phyloP scores from a whole-genome alignment of 139 green algal species.

The Haematococcus sp. region DNA sequence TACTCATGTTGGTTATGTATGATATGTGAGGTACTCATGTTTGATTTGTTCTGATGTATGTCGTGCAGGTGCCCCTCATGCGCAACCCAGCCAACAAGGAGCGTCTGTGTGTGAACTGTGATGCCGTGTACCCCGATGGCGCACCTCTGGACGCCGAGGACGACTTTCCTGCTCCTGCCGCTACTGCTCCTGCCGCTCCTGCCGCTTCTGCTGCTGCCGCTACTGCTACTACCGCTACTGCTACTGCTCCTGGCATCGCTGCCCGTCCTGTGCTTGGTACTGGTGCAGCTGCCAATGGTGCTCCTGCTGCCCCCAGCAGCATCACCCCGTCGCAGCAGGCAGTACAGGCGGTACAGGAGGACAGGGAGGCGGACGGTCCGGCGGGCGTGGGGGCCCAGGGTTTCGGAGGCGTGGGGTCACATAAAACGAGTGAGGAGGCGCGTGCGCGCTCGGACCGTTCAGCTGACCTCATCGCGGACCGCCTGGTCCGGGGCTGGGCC shows the following conservation, averaged over 20 bases:
- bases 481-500: slow-evolving; percentile 21
- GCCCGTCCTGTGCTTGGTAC: neutral
- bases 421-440: neutral
- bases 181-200: neutral
- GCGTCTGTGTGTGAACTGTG: slow-evolving; percentile 40
- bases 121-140: neutral
- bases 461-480: slow-evolving; percentile 5
- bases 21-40: too few species aligned
- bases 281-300: neutral
- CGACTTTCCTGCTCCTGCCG: too few species aligned
- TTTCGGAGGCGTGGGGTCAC: too few species aligned
- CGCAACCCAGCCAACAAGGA: slow-evolving; percentile 13
- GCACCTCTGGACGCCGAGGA: neutral
- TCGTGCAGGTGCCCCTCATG: slow-evolving; percentile 33
- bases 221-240: neutral
- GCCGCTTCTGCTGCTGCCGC: neutral
- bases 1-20: too few species aligned
- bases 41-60: too few species aligned
- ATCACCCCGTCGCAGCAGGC: neutral
- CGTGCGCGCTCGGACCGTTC: neutral
- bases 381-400: neutral
- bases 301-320: neutral
- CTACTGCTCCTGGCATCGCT: neutral
- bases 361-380: too few species aligned
- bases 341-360: neutral